Evolutionary conservation across 345 rosid genomes (phyloP), one percentile per base, ranked within the genome.

Genomic region (Noccaea bulbosa): DNA sequence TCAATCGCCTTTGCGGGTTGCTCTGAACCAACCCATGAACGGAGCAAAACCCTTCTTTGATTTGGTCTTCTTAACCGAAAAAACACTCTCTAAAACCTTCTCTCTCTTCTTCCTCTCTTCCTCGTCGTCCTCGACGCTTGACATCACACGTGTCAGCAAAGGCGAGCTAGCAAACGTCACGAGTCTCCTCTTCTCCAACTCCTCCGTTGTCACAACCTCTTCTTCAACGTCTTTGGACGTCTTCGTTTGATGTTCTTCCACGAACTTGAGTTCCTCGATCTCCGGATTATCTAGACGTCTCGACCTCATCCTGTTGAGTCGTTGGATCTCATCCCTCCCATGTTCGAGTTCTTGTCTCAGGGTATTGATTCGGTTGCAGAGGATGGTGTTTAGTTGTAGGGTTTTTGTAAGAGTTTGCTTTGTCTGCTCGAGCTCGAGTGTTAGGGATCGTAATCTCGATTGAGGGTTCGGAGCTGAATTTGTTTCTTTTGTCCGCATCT

Each of bases 141-240:
- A 65, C 51, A 82, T 75, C 59, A 85, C 84, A 47, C 77, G 75
- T 27, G 92, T 59, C 27, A 80, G 51, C 5, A 86, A 57, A 14
- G 87, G 83, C 6, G 93, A 80, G 71, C 86, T 85, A 11, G 91
- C 89, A 27, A 89, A 89, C 15, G 82, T 83, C 62, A 87, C 96
- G 14, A 74, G 81, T 55, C 87, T 83, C 69, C 75, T 86, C 79
- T 81, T 82, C 4, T 85, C 85, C 3, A 82, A 79, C 76, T 78
- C 81, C 11, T 81, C 77, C 22, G 47, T 43, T 2, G 15, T 51
- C 27, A 65, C 77, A 40, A 34, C 49, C 11, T 73, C 76, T 4
- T 75, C 69, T 37, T 37, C 73, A 57, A 48, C 70, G 7, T 38
- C 74, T 82, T 60, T 81, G 79, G 17, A 80, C 51, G 69, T 78